Percentiles rank a stretch among this genome's conserved stretches.
These are phyloP conservation scores for Quercus phellos DNA, from an alignment of 331 rosid species.

Conservation along the genomic window DNA sequence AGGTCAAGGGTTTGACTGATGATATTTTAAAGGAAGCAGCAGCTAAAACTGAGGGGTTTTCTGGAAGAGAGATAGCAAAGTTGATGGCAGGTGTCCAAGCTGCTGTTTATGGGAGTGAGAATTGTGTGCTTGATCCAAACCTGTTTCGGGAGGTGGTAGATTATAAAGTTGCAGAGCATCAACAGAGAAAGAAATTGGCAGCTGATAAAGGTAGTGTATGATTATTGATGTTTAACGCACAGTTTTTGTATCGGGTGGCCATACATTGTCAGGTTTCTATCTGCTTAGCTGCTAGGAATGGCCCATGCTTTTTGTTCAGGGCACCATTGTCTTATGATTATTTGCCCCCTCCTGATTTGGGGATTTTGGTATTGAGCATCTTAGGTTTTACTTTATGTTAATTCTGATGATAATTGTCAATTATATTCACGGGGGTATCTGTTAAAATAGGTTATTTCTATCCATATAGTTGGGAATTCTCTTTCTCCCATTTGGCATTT, in stretches of 20 bases:
- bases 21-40: conserved; percentile 85
- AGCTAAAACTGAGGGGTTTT: conserved; percentile 75
- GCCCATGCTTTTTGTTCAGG: conserved; percentile 12
- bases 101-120: conserved; percentile 86
- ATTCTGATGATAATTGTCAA: neutral
- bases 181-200: conserved; percentile 82
- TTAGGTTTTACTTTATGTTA: neutral
- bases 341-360: conserved; percentile 36
- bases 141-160: conserved; percentile 93
- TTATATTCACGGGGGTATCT: neutral
- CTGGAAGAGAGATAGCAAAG: conserved; percentile 97
- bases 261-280: conserved; percentile 6
- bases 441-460: neutral
- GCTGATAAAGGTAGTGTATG: conserved; percentile 40
- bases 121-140: conserved; percentile 70
- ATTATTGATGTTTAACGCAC: conserved; percentile 2
- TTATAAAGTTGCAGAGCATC: conserved; percentile 95
- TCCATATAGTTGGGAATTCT: neutral
- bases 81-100: conserved; percentile 96
- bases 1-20: conserved; percentile 77
- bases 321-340: conserved; percentile 31
- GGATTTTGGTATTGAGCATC: conserved; percentile 30
- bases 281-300: conserved; percentile 5
- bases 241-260: neutral
- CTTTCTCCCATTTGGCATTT: neutral